Evolutionary conservation across 306 rosid genomes (phyloP), one percentile per base, ranked within the genome.

Genomic region (Dryas octopetala): DNA sequence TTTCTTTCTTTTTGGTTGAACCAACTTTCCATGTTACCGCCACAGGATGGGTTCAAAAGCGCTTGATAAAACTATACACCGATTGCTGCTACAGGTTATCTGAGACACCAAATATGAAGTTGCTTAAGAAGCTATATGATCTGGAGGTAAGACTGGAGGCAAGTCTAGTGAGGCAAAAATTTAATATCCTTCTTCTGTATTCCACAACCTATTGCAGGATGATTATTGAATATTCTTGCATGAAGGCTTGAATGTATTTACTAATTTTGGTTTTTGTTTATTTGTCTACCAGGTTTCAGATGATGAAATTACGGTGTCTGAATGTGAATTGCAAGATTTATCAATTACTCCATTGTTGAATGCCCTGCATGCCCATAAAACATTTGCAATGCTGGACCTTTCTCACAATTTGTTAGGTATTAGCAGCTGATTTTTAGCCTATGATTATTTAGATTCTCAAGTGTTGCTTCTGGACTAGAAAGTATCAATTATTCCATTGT

Each of bases 341-440:
- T 91, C 98, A 45, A 80, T 94, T 65, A 87, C 90, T 57, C 97
- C 97, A 9, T 70, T 94, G 84, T 82, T 94, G 80, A 88, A 91
- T 71, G 97, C 97, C 19, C 78, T 94, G 74, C 84, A 78, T 76
- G 82, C 79, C 71, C 90, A 87, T 73, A 90, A 83, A 80, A 83
- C 89, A 74, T 94, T 91, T 85, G 79, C 93, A 44, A 70, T 94
- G 87, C 90, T 94, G 51, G 97, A 94, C 83, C 89, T 94, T 79
- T 94, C 98, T 78, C 97, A 94, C 88, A 94, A 94, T 80, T 66
- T 85, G 61, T 85, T 94, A 85, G 98, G 98, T 91, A 86, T 67
- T 23, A 5, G 47, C 60, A 49, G 62, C 74, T 72, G 63, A 54
- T 70, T 54, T 81, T 50, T 57, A 40, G 50, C 66, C 38, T 51